Conservation (phyloP, 768 basidiomycete genomes). For the Hygrocybe coccinea region DNA sequence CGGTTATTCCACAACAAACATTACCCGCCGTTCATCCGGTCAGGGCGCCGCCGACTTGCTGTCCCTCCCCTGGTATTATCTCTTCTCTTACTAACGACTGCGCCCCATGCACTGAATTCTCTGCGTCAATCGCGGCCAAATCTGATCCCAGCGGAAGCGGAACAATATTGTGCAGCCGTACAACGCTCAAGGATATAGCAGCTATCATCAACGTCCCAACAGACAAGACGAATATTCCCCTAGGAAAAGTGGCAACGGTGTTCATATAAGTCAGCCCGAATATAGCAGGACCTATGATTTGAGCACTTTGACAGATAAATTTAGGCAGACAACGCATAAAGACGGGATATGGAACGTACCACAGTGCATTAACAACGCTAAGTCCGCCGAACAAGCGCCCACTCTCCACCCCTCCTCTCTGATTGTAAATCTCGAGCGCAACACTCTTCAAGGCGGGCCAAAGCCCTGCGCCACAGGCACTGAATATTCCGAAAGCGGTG, state of each 20-base stretch:
- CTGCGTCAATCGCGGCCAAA: background rate
- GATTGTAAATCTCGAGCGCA: conserved; percentile 59
- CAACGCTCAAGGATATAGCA: conserved; percentile 42
- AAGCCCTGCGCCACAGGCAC: conserved; percentile 59
- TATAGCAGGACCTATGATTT: conserved; percentile 65
- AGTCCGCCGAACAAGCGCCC: conserved; percentile 79
- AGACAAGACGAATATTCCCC: conserved; percentile 63
- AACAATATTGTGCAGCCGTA: conserved; percentile 37
- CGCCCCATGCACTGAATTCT: conserved; percentile 7
- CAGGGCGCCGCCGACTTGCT: too few relatives aligned
- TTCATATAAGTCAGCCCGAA: conserved; percentile 68
- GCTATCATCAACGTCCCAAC: conserved; percentile 37
- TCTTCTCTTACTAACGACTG: too few relatives aligned
- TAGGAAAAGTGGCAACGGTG: conserved; percentile 67
- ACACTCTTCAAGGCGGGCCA: conserved; percentile 66
- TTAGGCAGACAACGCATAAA: background rate
- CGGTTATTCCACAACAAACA: too few relatives aligned
- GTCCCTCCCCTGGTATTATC: too few relatives aligned
- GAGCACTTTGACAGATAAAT: conserved; percentile 39
- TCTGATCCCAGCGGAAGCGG: conserved; percentile 24
- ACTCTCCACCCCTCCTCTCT: conserved; percentile 53
- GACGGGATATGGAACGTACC: conserved; percentile 33
- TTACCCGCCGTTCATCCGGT: too few relatives aligned
- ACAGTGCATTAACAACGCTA: conserved; percentile 66
- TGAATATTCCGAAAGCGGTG: conserved; percentile 43